Conservation (phyloP, 345 rosid genomes). For the Ceriops decandra region DNA sequence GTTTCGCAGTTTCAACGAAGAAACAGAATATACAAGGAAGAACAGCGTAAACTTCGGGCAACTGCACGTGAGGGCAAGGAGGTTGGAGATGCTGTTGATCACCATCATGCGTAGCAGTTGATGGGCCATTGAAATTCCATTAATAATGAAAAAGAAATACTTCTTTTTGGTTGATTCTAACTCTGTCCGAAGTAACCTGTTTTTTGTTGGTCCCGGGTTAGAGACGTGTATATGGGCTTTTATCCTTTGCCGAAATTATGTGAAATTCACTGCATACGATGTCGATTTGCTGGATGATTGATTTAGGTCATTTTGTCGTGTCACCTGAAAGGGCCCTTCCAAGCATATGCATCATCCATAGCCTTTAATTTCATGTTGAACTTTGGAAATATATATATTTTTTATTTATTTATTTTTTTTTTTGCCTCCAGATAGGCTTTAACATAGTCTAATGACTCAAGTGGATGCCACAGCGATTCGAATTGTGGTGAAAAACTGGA, state of each 20-base stretch:
- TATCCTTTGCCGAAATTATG: constrained; percentile 9
- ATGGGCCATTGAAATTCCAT: constrained; percentile 16
- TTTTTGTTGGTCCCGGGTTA: constrained; percentile 1
- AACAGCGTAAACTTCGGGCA: constrained; percentile 85
- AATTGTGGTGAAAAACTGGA: no score
- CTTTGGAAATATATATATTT: no score
- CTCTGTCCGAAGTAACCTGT: constrained; percentile 1
- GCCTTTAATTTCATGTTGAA: background rate
- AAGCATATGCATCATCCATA: background rate
- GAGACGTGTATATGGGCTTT: background rate
- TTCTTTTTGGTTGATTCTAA: constrained; percentile 8
- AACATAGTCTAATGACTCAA: no score
- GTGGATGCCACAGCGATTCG: no score
- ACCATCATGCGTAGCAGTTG: constrained; percentile 35
- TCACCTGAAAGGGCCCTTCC: background rate
- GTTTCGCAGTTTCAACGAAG: constrained; percentile 77
- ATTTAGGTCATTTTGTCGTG: background rate
- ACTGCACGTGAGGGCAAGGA: constrained; percentile 56
- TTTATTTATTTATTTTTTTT: no score
- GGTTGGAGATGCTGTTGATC: constrained; percentile 38
- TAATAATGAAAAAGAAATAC: constrained; percentile 34
- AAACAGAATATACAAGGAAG: constrained; percentile 93
- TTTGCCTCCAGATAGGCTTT: no score
- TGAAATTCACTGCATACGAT: constrained; percentile 2
- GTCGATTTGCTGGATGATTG: constrained; percentile 3